A percentile compares a stretch with the other conserved stretches of the same genome.
These are phyloP conservation scores for Coelastrella sp. DNA, from an alignment of 139 green algal species.

Conservation along the genomic window DNA sequence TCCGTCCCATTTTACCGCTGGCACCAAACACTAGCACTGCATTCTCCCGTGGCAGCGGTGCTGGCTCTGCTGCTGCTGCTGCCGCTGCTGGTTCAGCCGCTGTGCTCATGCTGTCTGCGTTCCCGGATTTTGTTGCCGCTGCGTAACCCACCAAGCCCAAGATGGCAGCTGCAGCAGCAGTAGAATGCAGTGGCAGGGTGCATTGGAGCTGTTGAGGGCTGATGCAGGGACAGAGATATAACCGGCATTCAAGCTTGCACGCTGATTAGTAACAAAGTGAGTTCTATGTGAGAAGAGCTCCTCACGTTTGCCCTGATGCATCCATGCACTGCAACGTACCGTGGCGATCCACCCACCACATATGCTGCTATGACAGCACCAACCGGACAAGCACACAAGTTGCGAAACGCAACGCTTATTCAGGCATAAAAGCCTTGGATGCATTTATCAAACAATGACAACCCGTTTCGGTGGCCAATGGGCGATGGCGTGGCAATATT, in stretches of 20 bases:
- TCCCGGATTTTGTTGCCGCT: background rate
- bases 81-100: background rate
- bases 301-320: background rate
- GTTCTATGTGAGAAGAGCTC: background rate
- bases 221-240: background rate
- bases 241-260: background rate
- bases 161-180: slow-evolving; percentile 7
- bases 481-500: no score
- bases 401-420: no score
- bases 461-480: background rate
- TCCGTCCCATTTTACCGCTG: slow-evolving; percentile 73
- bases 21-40: slow-evolving; percentile 88
- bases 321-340: no score
- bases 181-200: background rate
- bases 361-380: no score
- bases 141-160: background rate
- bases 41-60: slow-evolving; percentile 62
- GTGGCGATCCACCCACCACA: no score
- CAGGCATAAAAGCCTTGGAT: background rate
- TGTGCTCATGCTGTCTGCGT: background rate
- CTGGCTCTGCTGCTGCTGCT: background rate
- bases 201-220: background rate
- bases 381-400: no score
- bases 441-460: background rate
- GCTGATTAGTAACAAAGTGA: background rate